Evolutionary conservation across 176 grass and related monocot species (phyloP).

Genomic region (Phragmites australis): DNA sequence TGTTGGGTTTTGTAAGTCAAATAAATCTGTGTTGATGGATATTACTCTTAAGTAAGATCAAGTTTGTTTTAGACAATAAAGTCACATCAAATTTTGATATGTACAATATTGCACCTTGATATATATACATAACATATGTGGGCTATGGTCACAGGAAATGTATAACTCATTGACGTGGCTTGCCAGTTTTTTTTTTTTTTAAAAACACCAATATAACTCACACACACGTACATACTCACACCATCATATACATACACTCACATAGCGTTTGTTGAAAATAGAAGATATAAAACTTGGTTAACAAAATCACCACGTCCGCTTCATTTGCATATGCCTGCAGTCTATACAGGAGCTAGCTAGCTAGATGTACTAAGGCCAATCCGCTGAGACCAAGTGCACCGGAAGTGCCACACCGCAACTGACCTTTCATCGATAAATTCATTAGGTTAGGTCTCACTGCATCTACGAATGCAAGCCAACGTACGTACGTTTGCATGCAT

Average conservation of each 20-base stretch:
- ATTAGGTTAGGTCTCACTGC: neutral
- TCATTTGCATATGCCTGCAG: no score
- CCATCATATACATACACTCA: no score
- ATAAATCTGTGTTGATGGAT: neutral
- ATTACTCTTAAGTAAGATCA: neutral
- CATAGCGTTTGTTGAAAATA: no score
- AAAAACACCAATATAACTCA: no score
- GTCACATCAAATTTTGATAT: no score
- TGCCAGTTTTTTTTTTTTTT: no score
- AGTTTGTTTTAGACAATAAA: no score
- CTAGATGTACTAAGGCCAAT: slow-evolving; percentile 22
- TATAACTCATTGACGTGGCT: neutral
- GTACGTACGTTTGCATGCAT: neutral
- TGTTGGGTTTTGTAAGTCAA: neutral
- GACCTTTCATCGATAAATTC: neutral
- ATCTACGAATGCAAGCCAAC: neutral
- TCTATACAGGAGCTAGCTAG: neutral
- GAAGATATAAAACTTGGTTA: no score
- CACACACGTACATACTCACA: no score
- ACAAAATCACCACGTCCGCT: no score
- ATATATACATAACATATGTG: neutral
- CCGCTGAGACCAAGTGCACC: neutral
- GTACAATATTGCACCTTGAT: slow-evolving; percentile 7
- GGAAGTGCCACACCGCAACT: neutral
- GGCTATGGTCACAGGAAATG: neutral